phyloP scores from a whole-genome alignment of 352 stramenopile species.

The Phytophthora hybrid region DNA sequence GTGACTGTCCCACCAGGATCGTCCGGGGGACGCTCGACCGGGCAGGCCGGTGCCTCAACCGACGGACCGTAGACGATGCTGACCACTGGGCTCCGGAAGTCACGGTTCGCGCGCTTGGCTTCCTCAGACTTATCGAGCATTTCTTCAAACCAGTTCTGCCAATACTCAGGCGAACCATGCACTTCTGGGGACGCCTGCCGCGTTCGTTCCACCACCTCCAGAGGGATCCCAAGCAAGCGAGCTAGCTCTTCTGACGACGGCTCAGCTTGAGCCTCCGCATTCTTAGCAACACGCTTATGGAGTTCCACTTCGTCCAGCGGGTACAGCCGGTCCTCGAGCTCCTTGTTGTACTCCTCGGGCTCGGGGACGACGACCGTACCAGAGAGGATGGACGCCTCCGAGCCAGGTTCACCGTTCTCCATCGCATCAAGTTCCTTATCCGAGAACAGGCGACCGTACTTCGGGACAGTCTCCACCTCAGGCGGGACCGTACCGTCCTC shows the following conservation, averaged over 20 bases:
- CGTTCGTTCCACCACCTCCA: background rate
- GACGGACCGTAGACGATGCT: background rate
- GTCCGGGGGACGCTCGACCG: background rate
- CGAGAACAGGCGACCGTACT: background rate
- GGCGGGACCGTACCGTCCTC: background rate
- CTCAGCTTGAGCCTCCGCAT: background rate
- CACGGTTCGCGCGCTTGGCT: conserved; percentile 5
- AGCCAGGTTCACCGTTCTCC: background rate
- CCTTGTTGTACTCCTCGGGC: too few relatives aligned
- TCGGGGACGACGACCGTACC: too few relatives aligned
- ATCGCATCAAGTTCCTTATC: background rate
- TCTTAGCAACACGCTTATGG: too few relatives aligned
- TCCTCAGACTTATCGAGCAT: background rate
- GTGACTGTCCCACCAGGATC: background rate
- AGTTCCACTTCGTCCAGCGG: too few relatives aligned
- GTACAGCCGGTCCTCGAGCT: too few relatives aligned
- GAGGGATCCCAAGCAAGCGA: background rate
- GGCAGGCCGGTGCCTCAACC: background rate
- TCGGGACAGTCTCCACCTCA: background rate
- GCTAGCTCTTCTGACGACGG: background rate
- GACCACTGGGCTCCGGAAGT: background rate
- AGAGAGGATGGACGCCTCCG: background rate
- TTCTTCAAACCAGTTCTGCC: background rate
- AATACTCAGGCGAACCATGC: background rate
- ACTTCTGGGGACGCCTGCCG: background rate